Evolutionary conservation across 2,329 filamentous ascomycete genomes (phyloP), one percentile per base, ranked within the genome.

Genomic region (Trichophyton equinum): DNA sequence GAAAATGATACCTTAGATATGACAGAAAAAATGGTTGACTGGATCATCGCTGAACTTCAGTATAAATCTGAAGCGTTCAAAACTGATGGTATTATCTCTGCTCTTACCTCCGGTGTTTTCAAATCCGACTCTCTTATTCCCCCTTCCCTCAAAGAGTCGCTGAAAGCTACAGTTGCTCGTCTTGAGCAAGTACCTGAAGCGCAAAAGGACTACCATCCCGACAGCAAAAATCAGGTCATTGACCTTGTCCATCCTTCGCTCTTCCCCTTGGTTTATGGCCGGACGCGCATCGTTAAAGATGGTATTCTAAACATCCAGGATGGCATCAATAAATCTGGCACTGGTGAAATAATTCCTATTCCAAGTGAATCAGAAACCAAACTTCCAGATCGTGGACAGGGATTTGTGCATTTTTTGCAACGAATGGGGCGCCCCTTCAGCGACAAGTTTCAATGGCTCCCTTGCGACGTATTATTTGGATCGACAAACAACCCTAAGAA

Each of bases 191-290:
- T 82, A 0, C 79, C 80, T 0, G 79, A 81, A 3, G 58, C 72
- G 0, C 57, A 74, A 38, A 82, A 82, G 65, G 85, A 88, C 68
- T 88, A 83, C 77, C 84, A 87, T 69, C 85, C 84, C 0, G 74
- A 78, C 1, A 83, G 80, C 0, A 73, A 82, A 36, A 70, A 74
- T 0, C 79, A 79, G 62, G 84, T 88, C 0, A 77, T 86, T 0
- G 80, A 88, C 67, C 72, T 88, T 0, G 79, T 88, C 1, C 81
- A 88, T 63, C 85, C 85, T 0, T 88, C 85, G 0, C 64, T 74
- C 4, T 75, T 70, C 58, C 71, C 73, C 0, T 59, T 75, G 1
- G 60, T 74, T 5, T 74, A 71, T 60, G 70, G 70, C 2, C 61
- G 60, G 3, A 70, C 64, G 13, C 64, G 63, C 1, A 63, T 71